Evolutionary conservation across 1,284 basidiomycete genomes (phyloP), one percentile per base, ranked within the genome.

Genomic region (Neolentinus lepideus): DNA sequence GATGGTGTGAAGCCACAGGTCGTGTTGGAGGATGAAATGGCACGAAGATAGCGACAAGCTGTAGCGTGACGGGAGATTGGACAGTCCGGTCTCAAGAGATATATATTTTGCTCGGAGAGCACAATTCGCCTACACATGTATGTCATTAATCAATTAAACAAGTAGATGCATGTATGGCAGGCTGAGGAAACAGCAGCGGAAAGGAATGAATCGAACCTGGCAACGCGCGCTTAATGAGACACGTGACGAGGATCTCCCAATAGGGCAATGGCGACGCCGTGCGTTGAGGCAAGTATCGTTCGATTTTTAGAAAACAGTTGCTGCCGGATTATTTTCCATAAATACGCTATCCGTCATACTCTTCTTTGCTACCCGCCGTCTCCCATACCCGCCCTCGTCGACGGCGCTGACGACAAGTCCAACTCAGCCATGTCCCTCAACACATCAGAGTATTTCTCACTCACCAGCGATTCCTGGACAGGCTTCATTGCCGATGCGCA

Each of bases 401-500:
- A 43, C 38, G 38, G 4, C 38, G 38, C 6, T 16, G 38, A 43
- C 38, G 4, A 21, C 6, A 16, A 4, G 38, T 43, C 38, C 38
- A 16, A 43, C 38, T 4, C 25, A 45, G 61, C 58, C 62, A 72
- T 78, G 72, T 69, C 73, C 54, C 56, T 72, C 63, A 79, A 78
- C 65, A 68, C 61, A 3, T 50, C 47, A 50, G 27, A 25, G 24
- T 67, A 65, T 24, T 56, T 65, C 56, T 46, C 57, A 21, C 51
- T 43, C 24, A n/a, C 38, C 57, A 61, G 69, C 19, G 78, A 80
- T 60, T 70, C 70, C 21, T 80, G 76, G 77, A 69, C 75, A 19
- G 74, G 72, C 57, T 77, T 75, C 58, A 65, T 81, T 26, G 66
- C 69, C 50, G 73, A 78, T 52, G 74, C 74, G 4, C 72, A 76